These are phyloP conservation scores for Avicennia marina DNA, from an alignment of 257 asterid species.

Conservation along the genomic window DNA sequence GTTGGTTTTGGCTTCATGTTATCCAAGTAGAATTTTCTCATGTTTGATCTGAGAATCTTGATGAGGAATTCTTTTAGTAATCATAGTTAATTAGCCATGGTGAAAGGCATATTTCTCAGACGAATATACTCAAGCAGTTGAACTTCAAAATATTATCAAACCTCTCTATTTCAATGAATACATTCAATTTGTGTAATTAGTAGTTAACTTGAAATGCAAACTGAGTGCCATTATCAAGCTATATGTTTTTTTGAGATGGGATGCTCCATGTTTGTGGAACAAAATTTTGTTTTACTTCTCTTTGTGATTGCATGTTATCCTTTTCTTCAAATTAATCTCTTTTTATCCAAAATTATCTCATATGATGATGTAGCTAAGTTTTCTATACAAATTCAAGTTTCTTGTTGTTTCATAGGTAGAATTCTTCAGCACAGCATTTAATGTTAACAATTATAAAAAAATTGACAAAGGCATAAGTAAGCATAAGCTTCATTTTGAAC, in stretches of 20 bases:
- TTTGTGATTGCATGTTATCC: slow-evolving; percentile 7
- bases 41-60: too few species aligned
- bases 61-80: too few species aligned
- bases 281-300: not conserved
- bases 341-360: not conserved
- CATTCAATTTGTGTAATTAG: slow-evolving; percentile 2
- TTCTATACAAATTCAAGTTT: not conserved
- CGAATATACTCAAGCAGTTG: not conserved
- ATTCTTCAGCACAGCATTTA: not conserved
- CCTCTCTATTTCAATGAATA: not conserved
- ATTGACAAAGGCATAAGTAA: slow-evolving; percentile 1
- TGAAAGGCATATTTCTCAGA: not conserved
- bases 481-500: not conserved
- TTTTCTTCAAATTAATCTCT: not conserved
- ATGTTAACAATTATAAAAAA: slow-evolving; percentile 5
- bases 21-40: not conserved
- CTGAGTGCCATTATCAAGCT: not conserved
- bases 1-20: not conserved
- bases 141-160: not conserved
- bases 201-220: slow-evolving; percentile 11
- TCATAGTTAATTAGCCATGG: not conserved
- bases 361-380: not conserved
- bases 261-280: not conserved
- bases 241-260: not conserved
- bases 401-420: slow-evolving; percentile 3